Base-by-base conservation (phyloP, 192 early-diverging fungal genomes). In the Coemansia sp. region DNA sequence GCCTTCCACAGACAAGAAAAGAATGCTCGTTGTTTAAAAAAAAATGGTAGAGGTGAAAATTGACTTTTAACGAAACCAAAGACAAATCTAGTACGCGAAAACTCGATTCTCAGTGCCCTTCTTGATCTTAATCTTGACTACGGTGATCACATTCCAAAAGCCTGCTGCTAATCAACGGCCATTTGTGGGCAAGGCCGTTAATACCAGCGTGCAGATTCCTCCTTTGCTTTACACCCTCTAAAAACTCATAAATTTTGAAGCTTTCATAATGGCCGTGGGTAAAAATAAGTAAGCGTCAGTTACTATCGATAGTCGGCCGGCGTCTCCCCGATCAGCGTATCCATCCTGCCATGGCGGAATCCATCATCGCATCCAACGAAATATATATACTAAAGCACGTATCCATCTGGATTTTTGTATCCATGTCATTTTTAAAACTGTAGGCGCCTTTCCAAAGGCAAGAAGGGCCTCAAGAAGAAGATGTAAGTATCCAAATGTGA, bases 401-500 rank as follows among this genome's bases (percentile, higher is more conserved):
- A 62, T 38, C 60, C 60, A 39, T 38, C 34, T 37, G 34, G 34
- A 37, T 21, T 31, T 31, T 55, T 29, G 25, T 31, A 66, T 36
- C 38, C 32, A 7, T 44, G 66, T 27, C 31, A 9, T 46, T 59
- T 32, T 5, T 37, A 15, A 51, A 25, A 2, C 4, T 83, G 76
- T 86, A 95, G 91, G 92, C 93, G 95, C 85, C 88, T 97, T 73
- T 95, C 94, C 77, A 97, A 97, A 88, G 95, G 95, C 79, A 97
- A 96, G 89, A 97, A 97, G 93, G 95, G 94, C 74, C 87, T 95
- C 75, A 97, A 97, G 93, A 97, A 97, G 94, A 97, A 94, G 91
- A 89, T 92, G 74, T 81, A 81, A 76, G 78, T 89, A 91, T 84
- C 69, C 66, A 70, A 70, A 39, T 46, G 23, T 25, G 14, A 4